phyloP scores from a whole-genome alignment of 179 eudicot genomes.

The Heliamphora pulchella region DNA sequence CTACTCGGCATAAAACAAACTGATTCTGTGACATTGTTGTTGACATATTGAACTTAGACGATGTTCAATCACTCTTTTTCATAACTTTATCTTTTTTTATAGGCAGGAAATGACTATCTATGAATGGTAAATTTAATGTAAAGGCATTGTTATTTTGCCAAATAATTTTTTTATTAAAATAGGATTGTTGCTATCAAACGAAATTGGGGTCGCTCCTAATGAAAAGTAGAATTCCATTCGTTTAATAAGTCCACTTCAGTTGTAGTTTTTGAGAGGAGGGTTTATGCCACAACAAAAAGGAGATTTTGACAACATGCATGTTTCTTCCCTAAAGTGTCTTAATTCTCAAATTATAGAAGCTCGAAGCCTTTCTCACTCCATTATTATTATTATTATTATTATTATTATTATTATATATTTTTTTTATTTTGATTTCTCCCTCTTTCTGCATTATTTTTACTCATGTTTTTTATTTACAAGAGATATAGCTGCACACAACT shows the following conservation, averaged over 20 bases:
- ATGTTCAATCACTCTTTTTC: no score
- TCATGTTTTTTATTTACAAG: not conserved
- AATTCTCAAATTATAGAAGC: not conserved
- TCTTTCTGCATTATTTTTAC: not conserved
- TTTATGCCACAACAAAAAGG: not conserved
- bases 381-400: not conserved
- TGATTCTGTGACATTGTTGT: no score
- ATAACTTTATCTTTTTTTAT: not conserved
- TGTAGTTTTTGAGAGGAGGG: not conserved
- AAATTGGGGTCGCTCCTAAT: not conserved
- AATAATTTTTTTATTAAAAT: not conserved
- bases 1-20: no score
- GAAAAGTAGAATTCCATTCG: not conserved
- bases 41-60: no score
- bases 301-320: not conserved
- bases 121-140: not conserved
- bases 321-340: not conserved
- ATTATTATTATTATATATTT: not conserved
- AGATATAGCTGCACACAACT: not conserved
- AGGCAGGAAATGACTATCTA: not conserved
- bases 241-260: not conserved
- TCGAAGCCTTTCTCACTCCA: not conserved
- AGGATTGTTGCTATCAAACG: conserved; percentile 1
- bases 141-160: not conserved
- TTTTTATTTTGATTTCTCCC: not conserved